These are phyloP conservation scores for Diaporthe humulicola DNA, from an alignment of 2,329 filamentous ascomycete genomes.

Conservation along the genomic window DNA sequence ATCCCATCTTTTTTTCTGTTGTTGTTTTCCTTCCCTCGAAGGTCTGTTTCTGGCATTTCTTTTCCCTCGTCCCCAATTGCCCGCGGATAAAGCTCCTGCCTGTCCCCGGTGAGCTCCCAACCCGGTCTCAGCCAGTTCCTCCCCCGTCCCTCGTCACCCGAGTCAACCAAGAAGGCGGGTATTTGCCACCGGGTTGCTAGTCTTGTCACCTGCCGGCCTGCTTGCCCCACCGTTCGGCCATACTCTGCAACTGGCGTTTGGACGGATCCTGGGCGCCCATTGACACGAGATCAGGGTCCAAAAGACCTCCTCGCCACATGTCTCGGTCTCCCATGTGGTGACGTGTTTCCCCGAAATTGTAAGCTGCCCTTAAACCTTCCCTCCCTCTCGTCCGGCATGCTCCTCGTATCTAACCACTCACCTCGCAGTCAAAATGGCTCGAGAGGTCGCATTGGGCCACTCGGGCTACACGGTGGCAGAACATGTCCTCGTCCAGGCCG, in stretches of 20 bases:
- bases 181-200: constrained; percentile 41
- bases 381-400: neutral
- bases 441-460: constrained; percentile 28
- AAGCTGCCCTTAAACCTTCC: constrained; percentile 30
- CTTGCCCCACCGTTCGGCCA: constrained; percentile 41
- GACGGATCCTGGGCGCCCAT: constrained; percentile 36
- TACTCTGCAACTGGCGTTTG: constrained; percentile 38
- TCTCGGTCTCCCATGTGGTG: constrained; percentile 40
- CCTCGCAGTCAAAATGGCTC: constrained; percentile 35
- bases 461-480: constrained; percentile 52
- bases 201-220: constrained; percentile 39
- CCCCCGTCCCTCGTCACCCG: constrained; percentile 21
- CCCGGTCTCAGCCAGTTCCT: constrained; percentile 33
- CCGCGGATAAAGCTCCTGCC: constrained; percentile 18
- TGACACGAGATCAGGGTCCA: constrained; percentile 41
- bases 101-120: constrained; percentile 35
- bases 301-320: constrained; percentile 39
- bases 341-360: constrained; percentile 34
- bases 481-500: constrained; percentile 58
- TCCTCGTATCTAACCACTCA: constrained; percentile 16
- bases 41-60: constrained; percentile 28
- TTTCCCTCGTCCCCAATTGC: constrained; percentile 7
- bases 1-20: constrained; percentile 33
- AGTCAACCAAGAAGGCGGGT: constrained; percentile 34
- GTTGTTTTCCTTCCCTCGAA: constrained; percentile 31